Evolutionary conservation across 495 filamentous ascomycete species (phyloP).

Genomic region (Daldinia bambusicola): DNA sequence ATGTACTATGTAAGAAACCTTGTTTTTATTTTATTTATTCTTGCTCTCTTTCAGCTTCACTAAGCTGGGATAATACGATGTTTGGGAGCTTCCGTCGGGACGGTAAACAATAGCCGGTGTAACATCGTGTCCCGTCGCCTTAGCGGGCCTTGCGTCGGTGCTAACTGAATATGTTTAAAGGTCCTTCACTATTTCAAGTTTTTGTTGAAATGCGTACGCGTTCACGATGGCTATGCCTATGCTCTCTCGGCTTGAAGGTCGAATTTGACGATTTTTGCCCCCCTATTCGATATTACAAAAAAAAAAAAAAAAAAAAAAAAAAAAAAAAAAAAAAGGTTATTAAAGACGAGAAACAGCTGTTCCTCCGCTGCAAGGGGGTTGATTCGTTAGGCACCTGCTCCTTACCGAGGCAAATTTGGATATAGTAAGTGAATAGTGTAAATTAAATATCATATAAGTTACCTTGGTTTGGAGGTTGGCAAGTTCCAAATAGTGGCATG

Average conservation of each 20-base stretch:
- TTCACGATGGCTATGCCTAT: neutral
- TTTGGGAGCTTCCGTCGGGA: constrained; percentile 14
- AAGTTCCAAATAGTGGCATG: neutral
- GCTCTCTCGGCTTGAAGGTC: neutral
- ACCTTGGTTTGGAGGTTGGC: neutral
- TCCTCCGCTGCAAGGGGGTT: neutral
- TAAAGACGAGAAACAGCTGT: neutral
- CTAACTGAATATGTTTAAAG: neutral
- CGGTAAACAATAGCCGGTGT: constrained; percentile 39
- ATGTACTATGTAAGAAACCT: neutral
- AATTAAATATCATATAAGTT: too few species aligned
- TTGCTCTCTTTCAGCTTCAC: constrained; percentile 24
- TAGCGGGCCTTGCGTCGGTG: constrained; percentile 3
- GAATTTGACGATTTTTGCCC: neutral
- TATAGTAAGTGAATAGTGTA: neutral
- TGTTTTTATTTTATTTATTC: neutral
- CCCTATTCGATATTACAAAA: neutral
- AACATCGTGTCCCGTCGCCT: constrained; percentile 26
- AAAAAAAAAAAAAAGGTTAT: neutral
- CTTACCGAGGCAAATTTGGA: neutral
- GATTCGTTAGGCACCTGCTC: neutral
- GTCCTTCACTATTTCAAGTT: neutral
- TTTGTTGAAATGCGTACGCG: neutral
- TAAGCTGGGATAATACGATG: neutral
- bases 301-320: too few species aligned